Base-by-base conservation (phyloP, 352 stramenopile species). In the Globisporangium viniferum region DNA sequence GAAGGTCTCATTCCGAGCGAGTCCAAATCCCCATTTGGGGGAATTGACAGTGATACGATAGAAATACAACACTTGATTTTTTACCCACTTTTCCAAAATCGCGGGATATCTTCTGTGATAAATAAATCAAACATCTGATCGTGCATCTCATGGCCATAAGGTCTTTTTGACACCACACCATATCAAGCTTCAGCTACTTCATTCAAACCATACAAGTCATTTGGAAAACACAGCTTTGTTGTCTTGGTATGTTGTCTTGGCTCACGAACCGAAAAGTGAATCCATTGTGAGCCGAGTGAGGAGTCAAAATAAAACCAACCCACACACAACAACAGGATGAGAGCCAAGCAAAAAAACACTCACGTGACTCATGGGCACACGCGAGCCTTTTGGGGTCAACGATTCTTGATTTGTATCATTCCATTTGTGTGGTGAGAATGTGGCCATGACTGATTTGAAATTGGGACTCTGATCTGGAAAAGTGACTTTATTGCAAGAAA, bases 371-470 rank as follows among this genome's bases (percentile, higher is more conserved):
- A 51, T 24, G 44, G 41, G 22, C 36, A 44, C 12, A 14, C 10
- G 12, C 36, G 10, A 44, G 36, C 14, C 24, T 24, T 8, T 44
- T 44, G 36, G 5, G 12, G 18, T 51, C 44, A 22, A 51, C 15
- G 44, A 51, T 51, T 49, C 41, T 49, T 49, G 44, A 51, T 51
- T 22, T 51, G 44, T 51, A 12, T 51, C 44, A 51, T 51, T 51
- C 18, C 44, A 1, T 24, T 51, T 51, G 44, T 51, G 44, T 51
- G 44, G 18, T 12, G 44, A 51, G 18, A 12, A 12, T 46, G 12
- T 15, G 39, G 2, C 2, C 36, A 20, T 20, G 39, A 20, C 39
- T 46, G 39, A 46, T 46, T 44, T 18, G 39, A 46, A 46, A 46
- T 46, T 46, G 39, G 36, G 39, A 20, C 39, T 36, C 7, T 46